Base-by-base conservation (phyloP, 1,139 yeast species). In the Candida pseudocylindracea region DNA sequence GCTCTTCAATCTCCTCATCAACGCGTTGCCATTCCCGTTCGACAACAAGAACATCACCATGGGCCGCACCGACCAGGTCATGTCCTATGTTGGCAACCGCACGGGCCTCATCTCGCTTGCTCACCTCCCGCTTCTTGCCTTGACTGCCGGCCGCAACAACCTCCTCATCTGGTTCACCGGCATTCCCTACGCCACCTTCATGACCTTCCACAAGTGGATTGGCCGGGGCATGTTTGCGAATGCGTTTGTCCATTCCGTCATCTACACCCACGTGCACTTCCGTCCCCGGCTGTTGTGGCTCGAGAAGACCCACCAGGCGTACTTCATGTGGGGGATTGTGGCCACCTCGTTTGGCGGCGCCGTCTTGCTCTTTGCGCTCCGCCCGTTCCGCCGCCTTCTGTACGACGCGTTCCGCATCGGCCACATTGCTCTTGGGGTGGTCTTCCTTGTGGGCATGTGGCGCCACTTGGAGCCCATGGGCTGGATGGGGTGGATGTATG, bases 401-500 rank as follows among this genome's bases (percentile, higher is more conserved):
- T 68, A 67, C 42, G 73, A 66, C 40, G 34, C 53, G 3, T 63
- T 63, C 39, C 45, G 63, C 33, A 35, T 52, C 2, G 28, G 51
- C 13, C 70, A 63, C 38, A 60, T 63, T 10, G 32, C 57, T 1
- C 40, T 64, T 32, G 58, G 61, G 15, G 38, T 55, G 2, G 42
- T 55, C 2, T 64, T 64, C 39, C 41, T 63, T 12, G 44, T 59
- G 13, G 67, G 70, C 3, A 44, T 58, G 8, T 60, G 64, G 48
- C 51, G 51, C 36, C 74, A 68, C 40, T 51, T 58, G 30, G 44
- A 41, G 24, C 51, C 46, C 2, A 45, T 59, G 33, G 67, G 67
- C 1, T 63, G 55, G 39, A 46, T 49, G 29, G 30, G 13, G 25
- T 32, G 31, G 28, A 27, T 30, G 27, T 29, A 30, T 10, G 31